Percentiles rank a stretch among this genome's conserved stretches.
Conservation (phyloP, 768 basidiomycete genomes). For the Rhizopogon salebrosus region DNA sequence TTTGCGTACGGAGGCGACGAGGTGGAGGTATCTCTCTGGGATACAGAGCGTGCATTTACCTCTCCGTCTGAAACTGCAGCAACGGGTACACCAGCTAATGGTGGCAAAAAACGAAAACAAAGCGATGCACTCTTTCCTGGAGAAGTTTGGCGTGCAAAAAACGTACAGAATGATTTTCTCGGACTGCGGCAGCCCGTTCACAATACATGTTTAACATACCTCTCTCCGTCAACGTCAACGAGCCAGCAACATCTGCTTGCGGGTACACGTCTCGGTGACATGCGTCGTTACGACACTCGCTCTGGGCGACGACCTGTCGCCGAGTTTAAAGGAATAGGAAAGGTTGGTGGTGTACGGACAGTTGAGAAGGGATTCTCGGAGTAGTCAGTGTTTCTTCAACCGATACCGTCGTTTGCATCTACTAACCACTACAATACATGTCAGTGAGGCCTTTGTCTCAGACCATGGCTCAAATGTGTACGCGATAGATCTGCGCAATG, state of each 20-base stretch:
- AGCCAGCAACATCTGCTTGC: conserved; percentile 48
- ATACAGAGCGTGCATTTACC: conserved; percentile 53
- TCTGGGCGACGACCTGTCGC: conserved; percentile 61
- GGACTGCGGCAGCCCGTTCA: conserved; percentile 75
- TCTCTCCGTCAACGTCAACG: conserved; percentile 34
- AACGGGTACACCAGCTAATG: conserved; percentile 7
- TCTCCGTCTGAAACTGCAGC: conserved; percentile 13
- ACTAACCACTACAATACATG: neutral
- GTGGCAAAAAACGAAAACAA: conserved; percentile 46
- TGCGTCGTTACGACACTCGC: conserved; percentile 76
- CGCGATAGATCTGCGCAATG: conserved; percentile 66
- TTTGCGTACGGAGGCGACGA: conserved; percentile 87
- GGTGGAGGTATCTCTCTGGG: conserved; percentile 80
- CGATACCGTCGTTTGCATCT: neutral
- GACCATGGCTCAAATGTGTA: conserved; percentile 63
- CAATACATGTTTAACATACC: conserved; percentile 62
- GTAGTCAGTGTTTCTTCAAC: conserved; percentile 43
- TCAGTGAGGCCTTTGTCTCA: conserved; percentile 64
- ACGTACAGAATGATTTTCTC: conserved; percentile 75
- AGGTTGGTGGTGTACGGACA: conserved; percentile 54
- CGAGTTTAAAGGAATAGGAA: conserved; percentile 57
- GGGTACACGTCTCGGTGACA: conserved; percentile 71
- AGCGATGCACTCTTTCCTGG: conserved; percentile 55
- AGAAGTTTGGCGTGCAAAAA: conserved; percentile 83
- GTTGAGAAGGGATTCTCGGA: conserved; percentile 57